Evolutionary conservation across 2,329 filamentous ascomycete genomes (phyloP), one percentile per base, ranked within the genome.

Genomic region (Curvularia lunata): DNA sequence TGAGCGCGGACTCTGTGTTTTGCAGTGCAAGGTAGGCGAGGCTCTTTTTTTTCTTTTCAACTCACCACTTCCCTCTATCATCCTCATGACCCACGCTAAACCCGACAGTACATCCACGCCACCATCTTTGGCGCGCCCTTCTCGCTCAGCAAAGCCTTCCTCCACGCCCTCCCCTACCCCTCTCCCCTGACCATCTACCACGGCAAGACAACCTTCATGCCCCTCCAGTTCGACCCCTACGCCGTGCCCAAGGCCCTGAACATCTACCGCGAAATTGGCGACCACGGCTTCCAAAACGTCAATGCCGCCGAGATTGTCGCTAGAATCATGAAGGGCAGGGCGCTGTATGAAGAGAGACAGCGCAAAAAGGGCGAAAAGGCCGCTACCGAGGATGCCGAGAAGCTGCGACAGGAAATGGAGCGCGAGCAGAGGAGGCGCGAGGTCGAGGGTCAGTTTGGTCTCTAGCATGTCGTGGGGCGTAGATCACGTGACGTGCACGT

Each of bases 271-370:
- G 86, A 96, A 74, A 88, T 97, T 41, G 85, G 85, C 10, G 77
- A 82, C 50, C 95, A 99, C 78, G 82, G 86, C 19, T 99, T 94
- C 75, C 85, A 91, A 63, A 84, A 92, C 60, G 92, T 98, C 63
- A 97, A 98, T 76, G 92, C 94, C 0, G 92, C 88, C 3, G 89
- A 95, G 67, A 98, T 99, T 67, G 93, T 99, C 47, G 86, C 90
- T 66, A 84, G 95, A 30, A 99, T 99, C 73, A 83, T 98, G 82
- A 90, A 88, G 77, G 93, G 91, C 70, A 84, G 93, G 32, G 89
- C 89, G 58, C 85, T 91, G 73, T 99, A 97, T 76, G 94, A 98
- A 80, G 95, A 92, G 69, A 84, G 95, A 59, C 95, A 99, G 81
- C 84, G 91, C 51, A 88, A 89, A 66, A 99, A 99, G 81, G 90